These are phyloP conservation scores for Geosmithia putterillii DNA, from an alignment of 2,329 filamentous ascomycete species.

Conservation along the genomic window DNA sequence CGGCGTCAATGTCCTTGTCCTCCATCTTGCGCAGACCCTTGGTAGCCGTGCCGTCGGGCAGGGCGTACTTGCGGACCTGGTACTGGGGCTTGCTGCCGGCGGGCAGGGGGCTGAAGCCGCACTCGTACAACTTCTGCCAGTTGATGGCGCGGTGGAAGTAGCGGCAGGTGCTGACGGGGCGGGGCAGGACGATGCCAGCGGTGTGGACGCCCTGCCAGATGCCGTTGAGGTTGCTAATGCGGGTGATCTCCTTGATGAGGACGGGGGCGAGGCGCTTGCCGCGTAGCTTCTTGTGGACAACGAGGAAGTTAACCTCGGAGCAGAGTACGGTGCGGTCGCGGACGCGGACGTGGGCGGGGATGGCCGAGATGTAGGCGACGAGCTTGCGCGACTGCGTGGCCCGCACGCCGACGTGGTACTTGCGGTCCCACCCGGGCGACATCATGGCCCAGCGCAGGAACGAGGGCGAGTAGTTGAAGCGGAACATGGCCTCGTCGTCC, in stretches of 20 bases:
- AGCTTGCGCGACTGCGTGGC: constrained; percentile 73
- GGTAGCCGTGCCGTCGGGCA: constrained; percentile 62
- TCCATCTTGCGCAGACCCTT: constrained; percentile 73
- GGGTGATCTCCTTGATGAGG: constrained; percentile 94
- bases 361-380: constrained; percentile 90
- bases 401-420: constrained; percentile 92
- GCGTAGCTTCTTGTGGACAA: constrained; percentile 94
- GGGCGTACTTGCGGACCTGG: constrained; percentile 75
- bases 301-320: constrained; percentile 96
- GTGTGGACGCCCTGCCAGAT: constrained; percentile 97
- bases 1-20: constrained; percentile 62
- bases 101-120: constrained; percentile 85
- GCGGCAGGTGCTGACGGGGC: constrained; percentile 80
- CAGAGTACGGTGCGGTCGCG: constrained; percentile 63
- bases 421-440: constrained; percentile 83
- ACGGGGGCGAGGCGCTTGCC: constrained; percentile 86
- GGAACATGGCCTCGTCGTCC: constrained; percentile 92
- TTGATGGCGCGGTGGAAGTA: constrained; percentile 93
- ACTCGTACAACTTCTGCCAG: constrained; percentile 92
- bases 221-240: constrained; percentile 73
- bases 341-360: constrained; percentile 73
- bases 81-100: constrained; percentile 70
- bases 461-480: constrained; percentile 85
- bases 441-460: constrained; percentile 93
- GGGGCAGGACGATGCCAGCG: constrained; percentile 80